A percentile compares a stretch with the other conserved stretches of the same genome.
Conservation (phyloP, 2,329 filamentous ascomycete species). For the Ceratocystis destructans region DNA sequence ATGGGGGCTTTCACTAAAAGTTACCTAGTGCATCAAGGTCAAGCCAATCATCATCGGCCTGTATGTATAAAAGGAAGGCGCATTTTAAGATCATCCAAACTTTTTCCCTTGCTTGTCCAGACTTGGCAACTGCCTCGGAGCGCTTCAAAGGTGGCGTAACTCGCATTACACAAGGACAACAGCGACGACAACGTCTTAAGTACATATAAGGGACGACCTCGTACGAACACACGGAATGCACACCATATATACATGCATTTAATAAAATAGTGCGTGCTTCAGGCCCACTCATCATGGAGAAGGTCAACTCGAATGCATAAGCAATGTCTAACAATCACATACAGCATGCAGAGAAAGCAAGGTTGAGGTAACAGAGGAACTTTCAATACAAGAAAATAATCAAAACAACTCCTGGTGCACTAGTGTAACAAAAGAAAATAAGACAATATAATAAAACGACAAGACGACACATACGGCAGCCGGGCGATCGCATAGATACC, state of each 20-base stretch:
- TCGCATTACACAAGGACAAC: conserved; percentile 3
- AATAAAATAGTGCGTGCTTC: too few relatives aligned
- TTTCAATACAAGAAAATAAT: not conserved
- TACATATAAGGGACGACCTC: too few relatives aligned
- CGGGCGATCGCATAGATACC: not conserved
- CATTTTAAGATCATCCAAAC: not conserved
- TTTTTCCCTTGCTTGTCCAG: not conserved
- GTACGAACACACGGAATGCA: too few relatives aligned
- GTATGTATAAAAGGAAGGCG: not conserved
- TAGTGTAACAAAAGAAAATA: conserved; percentile 1
- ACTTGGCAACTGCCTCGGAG: not conserved
- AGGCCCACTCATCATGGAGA: not conserved
- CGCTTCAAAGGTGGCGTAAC: not conserved
- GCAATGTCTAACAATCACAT: not conserved
- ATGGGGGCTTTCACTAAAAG: not conserved
- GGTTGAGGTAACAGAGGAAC: not conserved
- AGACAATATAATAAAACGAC: conserved; percentile 8
- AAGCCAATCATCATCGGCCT: not conserved
- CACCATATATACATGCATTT: not conserved
- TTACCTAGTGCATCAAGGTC: not conserved
- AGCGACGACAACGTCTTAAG: too few relatives aligned
- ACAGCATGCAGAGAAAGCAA: not conserved
- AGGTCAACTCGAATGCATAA: not conserved
- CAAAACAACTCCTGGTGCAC: not conserved
- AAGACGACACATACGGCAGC: not conserved